A percentile compares a stretch with the other conserved stretches of the same genome.
Evolutionary conservation across 345 rosid species (phyloP).

Genomic region (Anacardium occidentale): DNA sequence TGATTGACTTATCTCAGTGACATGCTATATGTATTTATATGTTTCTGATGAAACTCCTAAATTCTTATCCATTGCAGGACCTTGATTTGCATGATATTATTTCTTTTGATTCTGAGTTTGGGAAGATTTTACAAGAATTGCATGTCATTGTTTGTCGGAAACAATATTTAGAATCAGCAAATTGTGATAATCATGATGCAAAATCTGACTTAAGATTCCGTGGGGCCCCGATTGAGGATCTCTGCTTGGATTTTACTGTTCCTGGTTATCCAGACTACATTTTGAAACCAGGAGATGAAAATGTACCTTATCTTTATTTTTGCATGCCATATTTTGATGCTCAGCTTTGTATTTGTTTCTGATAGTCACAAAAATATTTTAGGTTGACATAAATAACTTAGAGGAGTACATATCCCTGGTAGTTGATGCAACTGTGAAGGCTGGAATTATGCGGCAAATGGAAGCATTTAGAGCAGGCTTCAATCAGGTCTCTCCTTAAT

Average conservation of each 20-base stretch:
- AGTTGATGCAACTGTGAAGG: conserved; percentile 88
- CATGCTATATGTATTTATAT: too few relatives aligned
- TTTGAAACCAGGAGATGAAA: conserved; percentile 79
- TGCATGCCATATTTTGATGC: background rate
- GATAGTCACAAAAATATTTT: conserved; percentile 18
- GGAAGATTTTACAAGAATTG: conserved; percentile 85
- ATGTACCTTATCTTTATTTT: conserved; percentile 36
- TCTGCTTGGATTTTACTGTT: conserved; percentile 85
- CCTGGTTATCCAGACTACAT: conserved; percentile 96
- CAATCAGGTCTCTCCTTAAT: conserved; percentile 66
- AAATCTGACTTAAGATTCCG: conserved; percentile 52
- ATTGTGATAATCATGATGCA: conserved; percentile 33
- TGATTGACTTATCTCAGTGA: too few relatives aligned
- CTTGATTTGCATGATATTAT: conserved; percentile 90
- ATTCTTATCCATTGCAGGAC: conserved; percentile 56
- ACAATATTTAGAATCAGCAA: conserved; percentile 55
- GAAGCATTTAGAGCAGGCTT: conserved; percentile 96
- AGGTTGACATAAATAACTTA: conserved; percentile 79
- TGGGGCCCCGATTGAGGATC: conserved; percentile 72
- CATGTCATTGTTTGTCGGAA: conserved; percentile 75
- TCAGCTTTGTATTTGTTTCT: background rate
- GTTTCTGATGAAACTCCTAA: conserved; percentile 9
- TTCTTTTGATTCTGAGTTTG: conserved; percentile 79
- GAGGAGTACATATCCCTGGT: conserved; percentile 85
- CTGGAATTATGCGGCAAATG: conserved; percentile 73